Evolutionary conservation across 1,284 basidiomycete genomes (phyloP), one percentile per base, ranked within the genome.

Genomic region (Ganoderma lingzhi): DNA sequence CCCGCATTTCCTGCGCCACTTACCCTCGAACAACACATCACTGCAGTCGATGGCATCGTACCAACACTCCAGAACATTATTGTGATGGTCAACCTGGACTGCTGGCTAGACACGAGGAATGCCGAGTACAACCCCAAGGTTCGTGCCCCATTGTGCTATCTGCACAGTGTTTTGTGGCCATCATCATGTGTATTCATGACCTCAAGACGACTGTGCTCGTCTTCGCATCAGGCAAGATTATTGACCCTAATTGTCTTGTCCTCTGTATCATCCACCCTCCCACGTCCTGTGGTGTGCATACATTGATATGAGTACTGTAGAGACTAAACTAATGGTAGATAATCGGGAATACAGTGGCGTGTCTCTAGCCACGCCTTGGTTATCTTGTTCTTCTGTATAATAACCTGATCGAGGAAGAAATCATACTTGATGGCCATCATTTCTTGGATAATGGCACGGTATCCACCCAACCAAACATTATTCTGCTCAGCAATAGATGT

Each of bases 81-180:
- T 76, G 97, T 97, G 12, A 99, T 98, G 17, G 98, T 99, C 82
- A 99, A 99, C 79, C 89, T 99, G 61, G 97, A 99, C 81, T 98
- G 96, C 75, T 90, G 97, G 51, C 86, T 99, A 68, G 98, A 99
- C 77, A 98, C 98, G 0, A 89, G 98, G 73, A 99, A 99, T 82
- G 98, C 98, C 55, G 98, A 99, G 85, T 99, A 99, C 84, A 99
- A 99, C 80, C 98, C 98, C 62, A 99, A 99, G 95, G 97, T 98
- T 88, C 82, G 94, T 93, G 86, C 83, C 85, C 84, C 85, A 83
- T 82, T 76, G 81, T 67, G 71, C 70, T 74, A 61, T 76, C 72
- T 73, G 74, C 78, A 68, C 88, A 99, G 96, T 97, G 98, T 93
- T 99, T 99, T 85, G 98, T 97, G 74, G 98, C 98, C 71, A 98